These are phyloP conservation scores for Dactylellina haptotyla DNA, from an alignment of 2,329 filamentous ascomycete genomes.

Conservation along the genomic window DNA sequence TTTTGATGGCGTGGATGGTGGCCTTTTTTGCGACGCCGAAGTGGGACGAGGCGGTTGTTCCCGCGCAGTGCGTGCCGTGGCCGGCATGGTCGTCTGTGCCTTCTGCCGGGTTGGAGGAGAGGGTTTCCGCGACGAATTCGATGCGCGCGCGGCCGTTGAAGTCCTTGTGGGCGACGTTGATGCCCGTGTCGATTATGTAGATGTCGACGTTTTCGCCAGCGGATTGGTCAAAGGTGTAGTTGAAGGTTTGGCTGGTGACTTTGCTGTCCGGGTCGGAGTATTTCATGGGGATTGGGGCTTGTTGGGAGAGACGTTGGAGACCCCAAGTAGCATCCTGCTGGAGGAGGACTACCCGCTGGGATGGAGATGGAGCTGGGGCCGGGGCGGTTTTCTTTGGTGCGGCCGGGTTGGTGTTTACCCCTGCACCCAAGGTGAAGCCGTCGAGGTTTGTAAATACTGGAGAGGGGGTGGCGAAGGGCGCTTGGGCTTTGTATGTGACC, in stretches of 20 bases:
- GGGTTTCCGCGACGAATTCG: slow-evolving; percentile 57
- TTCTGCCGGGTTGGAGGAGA: slow-evolving; percentile 59
- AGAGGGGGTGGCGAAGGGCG: neutral
- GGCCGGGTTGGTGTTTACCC: neutral
- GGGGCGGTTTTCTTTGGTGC: neutral
- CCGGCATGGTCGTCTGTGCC: slow-evolving; percentile 63
- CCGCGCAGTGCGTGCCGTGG: slow-evolving; percentile 64
- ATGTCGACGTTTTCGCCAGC: slow-evolving; percentile 63
- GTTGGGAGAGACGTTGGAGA: slow-evolving; percentile 59
- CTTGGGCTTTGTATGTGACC: slow-evolving; percentile 11
- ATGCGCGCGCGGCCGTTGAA: slow-evolving; percentile 57
- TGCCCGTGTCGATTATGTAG: slow-evolving; percentile 66
- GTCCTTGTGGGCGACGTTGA: slow-evolving; percentile 55
- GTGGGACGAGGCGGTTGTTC: slow-evolving; percentile 56
- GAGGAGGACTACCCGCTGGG: neutral
- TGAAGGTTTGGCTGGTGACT: slow-evolving; percentile 60
- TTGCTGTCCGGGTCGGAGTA: slow-evolving; percentile 13
- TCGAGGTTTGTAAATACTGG: neutral
- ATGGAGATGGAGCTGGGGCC: neutral
- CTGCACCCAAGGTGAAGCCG: neutral
- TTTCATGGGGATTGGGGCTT: slow-evolving; percentile 55
- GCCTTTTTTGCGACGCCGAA: slow-evolving; percentile 65
- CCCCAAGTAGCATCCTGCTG: slow-evolving; percentile 57
- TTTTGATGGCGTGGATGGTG: slow-evolving; percentile 65
- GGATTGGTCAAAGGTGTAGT: slow-evolving; percentile 57